These are phyloP conservation scores for Phaeosphaeriaceae sp. DNA, from an alignment of 2,329 filamentous ascomycete genomes.

Conservation along the genomic window DNA sequence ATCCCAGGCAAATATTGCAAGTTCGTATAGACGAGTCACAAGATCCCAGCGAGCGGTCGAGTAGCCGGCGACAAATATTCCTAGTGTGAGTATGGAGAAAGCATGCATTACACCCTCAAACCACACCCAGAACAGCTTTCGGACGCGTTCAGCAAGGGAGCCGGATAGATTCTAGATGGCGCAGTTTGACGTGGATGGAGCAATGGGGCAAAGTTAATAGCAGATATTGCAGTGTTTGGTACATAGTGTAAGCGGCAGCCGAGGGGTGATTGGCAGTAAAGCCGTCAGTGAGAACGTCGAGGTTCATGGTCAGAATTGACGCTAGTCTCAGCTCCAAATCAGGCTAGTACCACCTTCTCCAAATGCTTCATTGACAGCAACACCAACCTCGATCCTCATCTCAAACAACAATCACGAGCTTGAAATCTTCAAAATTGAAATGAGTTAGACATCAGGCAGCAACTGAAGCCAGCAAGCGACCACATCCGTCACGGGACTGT, in stretches of 20 bases:
- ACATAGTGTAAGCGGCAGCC: conserved; percentile 21
- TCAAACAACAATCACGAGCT: too few species aligned
- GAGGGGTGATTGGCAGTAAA: not conserved
- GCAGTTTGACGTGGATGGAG: not conserved
- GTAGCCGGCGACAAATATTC: conserved; percentile 99
- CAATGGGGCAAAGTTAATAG: conserved; percentile 6
- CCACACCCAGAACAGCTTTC: conserved; percentile 28
- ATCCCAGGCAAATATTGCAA: conserved; percentile 97
- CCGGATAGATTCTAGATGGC: not conserved
- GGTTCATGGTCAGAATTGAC: conserved; percentile 3
- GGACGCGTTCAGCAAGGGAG: not conserved
- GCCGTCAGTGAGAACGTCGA: conserved; percentile 12
- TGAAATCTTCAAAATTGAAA: too few species aligned
- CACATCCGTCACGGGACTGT: too few species aligned
- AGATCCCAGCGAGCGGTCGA: conserved; percentile 99
- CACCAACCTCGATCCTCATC: too few species aligned
- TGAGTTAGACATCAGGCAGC: too few species aligned
- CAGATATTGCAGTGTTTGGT: conserved; percentile 13
- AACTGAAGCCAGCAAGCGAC: not conserved
- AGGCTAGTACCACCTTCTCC: too few species aligned
- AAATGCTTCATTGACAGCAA: too few species aligned
- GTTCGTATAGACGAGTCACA: conserved; percentile 93
- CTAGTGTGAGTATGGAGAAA: conserved; percentile 92
- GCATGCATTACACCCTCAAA: conserved; percentile 92
- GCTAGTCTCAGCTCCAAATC: too few species aligned